Evolutionary conservation across 345 rosid species (phyloP).

Genomic region (Camelina neglecta): DNA sequence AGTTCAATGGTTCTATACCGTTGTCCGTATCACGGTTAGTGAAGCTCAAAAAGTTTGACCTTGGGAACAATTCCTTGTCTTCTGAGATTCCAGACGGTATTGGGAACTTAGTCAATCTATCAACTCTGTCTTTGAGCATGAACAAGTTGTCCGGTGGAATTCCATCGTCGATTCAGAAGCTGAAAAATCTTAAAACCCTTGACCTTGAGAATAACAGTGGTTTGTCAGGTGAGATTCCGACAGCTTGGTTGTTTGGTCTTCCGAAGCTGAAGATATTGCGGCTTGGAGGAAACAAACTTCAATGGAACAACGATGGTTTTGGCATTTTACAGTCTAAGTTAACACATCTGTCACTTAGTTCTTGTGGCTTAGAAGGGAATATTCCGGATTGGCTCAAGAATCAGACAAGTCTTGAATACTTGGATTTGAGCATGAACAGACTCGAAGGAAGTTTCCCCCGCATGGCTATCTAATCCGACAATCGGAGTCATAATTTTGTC

Average conservation of each 20-base stretch:
- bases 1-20: conserved; percentile 43
- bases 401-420: conserved; percentile 40
- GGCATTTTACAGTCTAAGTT: conserved; percentile 42
- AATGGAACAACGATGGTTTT: conserved; percentile 44
- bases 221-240: conserved; percentile 47
- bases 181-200: conserved; percentile 43
- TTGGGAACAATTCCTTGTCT: conserved; percentile 37
- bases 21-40: conserved; percentile 36
- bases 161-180: conserved; percentile 43
- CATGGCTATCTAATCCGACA: conserved; percentile 49
- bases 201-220: conserved; percentile 41
- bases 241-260: conserved; percentile 49
- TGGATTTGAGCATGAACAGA: conserved; percentile 54
- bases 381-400: conserved; percentile 54
- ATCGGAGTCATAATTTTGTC: conserved; percentile 42
- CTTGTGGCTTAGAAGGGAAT: conserved; percentile 48
- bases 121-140: conserved; percentile 33
- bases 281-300: conserved; percentile 53
- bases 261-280: conserved; percentile 38
- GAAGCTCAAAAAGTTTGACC: conserved; percentile 26
- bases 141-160: conserved; percentile 48
- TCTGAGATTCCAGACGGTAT: conserved; percentile 45
- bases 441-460: conserved; percentile 52
- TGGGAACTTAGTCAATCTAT: conserved; percentile 40
- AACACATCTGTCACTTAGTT: conserved; percentile 45